Evolutionary conservation across 1,139 yeast species (phyloP), one percentile per base, ranked within the genome.

Genomic region (Candida anutae): DNA sequence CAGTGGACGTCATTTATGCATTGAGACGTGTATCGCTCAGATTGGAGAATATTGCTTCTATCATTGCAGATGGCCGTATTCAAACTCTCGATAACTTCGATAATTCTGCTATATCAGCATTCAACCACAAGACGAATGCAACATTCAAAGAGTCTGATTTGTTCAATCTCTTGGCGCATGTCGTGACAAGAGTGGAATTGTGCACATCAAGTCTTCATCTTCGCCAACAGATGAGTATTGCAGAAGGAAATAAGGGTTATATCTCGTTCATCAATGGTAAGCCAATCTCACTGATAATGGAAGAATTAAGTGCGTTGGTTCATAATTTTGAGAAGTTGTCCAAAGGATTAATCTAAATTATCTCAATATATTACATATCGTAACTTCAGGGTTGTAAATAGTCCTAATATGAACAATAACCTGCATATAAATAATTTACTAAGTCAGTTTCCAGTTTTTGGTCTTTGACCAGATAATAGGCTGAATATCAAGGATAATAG

Each of bases 111-210:
- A 8, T 22, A 9, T 6, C 12, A 11, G 15, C 13, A 13, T 10
- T 58, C 26, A 40, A 46, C 15, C 46, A 47, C 26, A 42, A 46
- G 28, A 35, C 43, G 30, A 46, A 39, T 20, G 28, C 41, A 4
- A 40, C 54, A 19, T 56, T 57, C 35, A 53, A 55, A 35, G 62
- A 53, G 34, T 36, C 53, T 27, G 67, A 68, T 31, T 37, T 52
- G 38, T 53, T 74, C 19, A 55, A 66, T n/a, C 61, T 77, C 29
- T 57, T 78, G 37, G 78, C 75, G 34, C 82, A 76, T 42, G 52
- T 76, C 16, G 72, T 77, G 16, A 74, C 83, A 0, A 58, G 87
- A 42, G 65, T 78, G 28, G 87, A 78, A 43, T 72, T 69, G 34
- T 62, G 74, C 45, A 68, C 62, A 3, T 52, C 62, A 3, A 42